Percentiles rank a stretch among this genome's conserved stretches.
Evolutionary conservation across 257 asterid genomes (phyloP).

Genomic region (Solanum virginianum): DNA sequence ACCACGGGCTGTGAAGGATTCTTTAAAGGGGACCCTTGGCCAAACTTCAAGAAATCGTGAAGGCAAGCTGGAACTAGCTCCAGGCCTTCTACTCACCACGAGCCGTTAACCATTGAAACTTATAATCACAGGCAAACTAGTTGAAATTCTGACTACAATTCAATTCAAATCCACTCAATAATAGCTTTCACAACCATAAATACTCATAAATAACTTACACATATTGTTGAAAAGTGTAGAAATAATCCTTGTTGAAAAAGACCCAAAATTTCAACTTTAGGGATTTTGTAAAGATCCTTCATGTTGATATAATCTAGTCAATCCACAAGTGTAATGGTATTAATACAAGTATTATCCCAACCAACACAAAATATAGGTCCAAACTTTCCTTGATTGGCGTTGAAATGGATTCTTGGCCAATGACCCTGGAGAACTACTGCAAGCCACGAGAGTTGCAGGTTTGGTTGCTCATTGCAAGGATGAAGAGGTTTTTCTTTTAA

Average conservation of each 20-base stretch:
- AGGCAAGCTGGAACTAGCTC: too few relatives aligned
- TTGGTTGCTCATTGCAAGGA: not conserved
- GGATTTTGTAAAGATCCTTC: not conserved
- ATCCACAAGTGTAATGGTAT: not conserved
- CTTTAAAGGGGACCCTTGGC: too few relatives aligned
- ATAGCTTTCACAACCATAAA: not conserved
- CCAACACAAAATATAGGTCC: not conserved
- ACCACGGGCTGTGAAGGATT: too few relatives aligned
- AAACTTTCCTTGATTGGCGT: not conserved
- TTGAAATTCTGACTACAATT: too few relatives aligned
- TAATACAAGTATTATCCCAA: not conserved
- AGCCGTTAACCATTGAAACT: too few relatives aligned
- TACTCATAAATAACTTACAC: not conserved
- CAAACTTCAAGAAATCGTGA: too few relatives aligned
- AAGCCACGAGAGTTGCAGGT: not conserved
- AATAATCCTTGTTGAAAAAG: not conserved
- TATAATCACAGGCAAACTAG: too few relatives aligned
- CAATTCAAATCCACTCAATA: too few relatives aligned
- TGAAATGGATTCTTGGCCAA: not conserved
- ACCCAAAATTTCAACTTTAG: not conserved
- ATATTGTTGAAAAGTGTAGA: not conserved
- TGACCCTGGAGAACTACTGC: not conserved
- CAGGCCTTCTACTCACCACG: too few relatives aligned
- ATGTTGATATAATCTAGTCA: not conserved
- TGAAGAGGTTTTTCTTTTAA: not conserved